phyloP scores from a whole-genome alignment of 202 grass and related monocot species.

The Panicum virgatum region DNA sequence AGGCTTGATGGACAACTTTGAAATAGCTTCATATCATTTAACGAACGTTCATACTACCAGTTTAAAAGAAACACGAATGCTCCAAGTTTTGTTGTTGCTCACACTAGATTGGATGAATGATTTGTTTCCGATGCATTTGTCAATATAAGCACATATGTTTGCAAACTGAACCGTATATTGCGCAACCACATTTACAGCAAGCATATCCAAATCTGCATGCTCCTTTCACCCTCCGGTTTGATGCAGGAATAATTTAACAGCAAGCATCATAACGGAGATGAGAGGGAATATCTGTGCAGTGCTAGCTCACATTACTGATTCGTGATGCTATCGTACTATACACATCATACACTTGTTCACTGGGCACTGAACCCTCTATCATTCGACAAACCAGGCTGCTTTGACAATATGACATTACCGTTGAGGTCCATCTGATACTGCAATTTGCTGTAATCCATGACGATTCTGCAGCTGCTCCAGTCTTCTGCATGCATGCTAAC shows the following conservation, averaged over 20 bases:
- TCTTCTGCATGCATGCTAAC: slow-evolving; percentile 73
- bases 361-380: slow-evolving; percentile 43
- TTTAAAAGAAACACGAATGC: background rate
- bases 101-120: background rate
- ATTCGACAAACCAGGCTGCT: slow-evolving; percentile 45
- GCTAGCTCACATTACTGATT: background rate
- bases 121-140: background rate
- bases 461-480: slow-evolving; percentile 75
- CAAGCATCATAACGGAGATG: background rate
- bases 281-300: background rate
- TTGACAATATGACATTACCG: slow-evolving; percentile 71
- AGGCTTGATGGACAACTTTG: background rate
- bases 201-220: slow-evolving; percentile 26
- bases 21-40: background rate
- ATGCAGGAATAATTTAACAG: slow-evolving; percentile 8
- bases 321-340: slow-evolving; percentile 7
- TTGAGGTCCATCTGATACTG: slow-evolving; percentile 66
- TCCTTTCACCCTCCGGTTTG: background rate
- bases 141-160: background rate
- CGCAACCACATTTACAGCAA: slow-evolving; percentile 42
- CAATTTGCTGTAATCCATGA: slow-evolving; percentile 62
- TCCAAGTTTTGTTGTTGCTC: background rate
- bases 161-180: slow-evolving; percentile 17
- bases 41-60: background rate
- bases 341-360: slow-evolving; percentile 28